Evolutionary conservation across 805 yeast genomes (phyloP), one percentile per base, ranked within the genome.

Genomic region (Ogataea chonburiensis): DNA sequence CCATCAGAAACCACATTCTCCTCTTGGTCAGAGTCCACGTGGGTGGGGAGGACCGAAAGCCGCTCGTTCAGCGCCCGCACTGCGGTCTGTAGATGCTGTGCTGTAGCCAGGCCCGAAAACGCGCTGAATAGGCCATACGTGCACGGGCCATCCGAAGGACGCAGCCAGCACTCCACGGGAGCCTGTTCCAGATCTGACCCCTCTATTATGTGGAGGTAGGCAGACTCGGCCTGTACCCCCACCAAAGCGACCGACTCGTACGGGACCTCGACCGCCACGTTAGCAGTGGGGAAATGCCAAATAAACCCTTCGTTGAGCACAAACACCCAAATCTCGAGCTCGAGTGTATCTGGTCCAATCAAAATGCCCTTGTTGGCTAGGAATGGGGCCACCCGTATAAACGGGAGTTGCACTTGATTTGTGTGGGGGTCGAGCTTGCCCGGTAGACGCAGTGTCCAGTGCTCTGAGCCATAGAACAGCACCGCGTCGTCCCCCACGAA

Each of bases 51-150:
- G 16, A 27, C 28, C 2, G 43, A 27, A n/a, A 56, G 45, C 23
- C 55, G 47, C 8, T 54, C 52, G 25, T 48, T 44, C n/a, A 54
- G 34, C 9, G 42, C 34, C 16, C 40, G 43, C 9, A 46, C 37
- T 3, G 50, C 55, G 8, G 35, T 24, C 15, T 45, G 46, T 11
- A 58, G 28, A 6, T 55, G 43, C 24, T 50, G 37, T 6, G 40
- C 23, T 2, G 37, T 38, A 1, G 48, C 34, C 20, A 52, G 25
- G 4, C 30, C 36, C 0, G 45, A 24, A 33, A 51, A 58, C 3
- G 41, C 29, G n/a, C 30, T 28, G 22, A 56, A 56, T 6, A 58
- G 38, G 13, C 59, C 53, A 28, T 53, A 53, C 7, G 24, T 19
- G 15, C 14, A 28, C 9, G 6, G 14, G 5, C 38, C 43, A 8